phyloP scores from a whole-genome alignment of 805 yeast species.

The Monosporozyma servazzii region DNA sequence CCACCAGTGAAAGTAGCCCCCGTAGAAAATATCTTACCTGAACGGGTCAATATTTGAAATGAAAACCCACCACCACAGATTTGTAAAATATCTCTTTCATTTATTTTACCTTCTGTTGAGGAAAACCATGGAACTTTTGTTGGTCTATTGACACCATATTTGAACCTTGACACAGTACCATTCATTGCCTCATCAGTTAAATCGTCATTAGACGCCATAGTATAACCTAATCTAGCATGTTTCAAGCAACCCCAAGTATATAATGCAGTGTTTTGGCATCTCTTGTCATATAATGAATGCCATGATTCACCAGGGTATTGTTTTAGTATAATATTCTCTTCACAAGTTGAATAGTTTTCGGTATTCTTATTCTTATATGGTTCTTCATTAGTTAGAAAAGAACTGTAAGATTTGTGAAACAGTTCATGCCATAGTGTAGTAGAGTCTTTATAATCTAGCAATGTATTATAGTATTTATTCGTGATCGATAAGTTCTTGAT shows the following conservation, averaged over 20 bases:
- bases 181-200: constrained; percentile 14
- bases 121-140: constrained; percentile 24
- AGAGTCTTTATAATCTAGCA: constrained; percentile 19
- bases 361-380: constrained; percentile 18
- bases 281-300: constrained; percentile 19
- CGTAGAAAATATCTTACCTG: constrained; percentile 48
- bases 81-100: constrained; percentile 17
- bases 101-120: constrained; percentile 4
- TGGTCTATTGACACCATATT: constrained; percentile 25
- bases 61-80: constrained; percentile 58
- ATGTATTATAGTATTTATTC: constrained; percentile 24
- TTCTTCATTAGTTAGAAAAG: constrained; percentile 21
- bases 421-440: constrained; percentile 27
- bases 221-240: constrained; percentile 28
- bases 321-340: constrained; percentile 18
- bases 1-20: constrained; percentile 40
- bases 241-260: constrained; percentile 30
- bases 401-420: constrained; percentile 23
- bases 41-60: constrained; percentile 45
- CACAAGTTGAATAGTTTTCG: constrained; percentile 19
- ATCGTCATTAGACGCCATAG: constrained; percentile 16
- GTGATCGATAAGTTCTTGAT: constrained; percentile 26
- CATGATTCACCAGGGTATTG: constrained; percentile 15
- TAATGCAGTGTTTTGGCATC: constrained; percentile 16
- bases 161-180: constrained; percentile 16